These are phyloP conservation scores for Pinus taeda DNA, from an alignment of 75 land plant genomes.

Conservation along the genomic window DNA sequence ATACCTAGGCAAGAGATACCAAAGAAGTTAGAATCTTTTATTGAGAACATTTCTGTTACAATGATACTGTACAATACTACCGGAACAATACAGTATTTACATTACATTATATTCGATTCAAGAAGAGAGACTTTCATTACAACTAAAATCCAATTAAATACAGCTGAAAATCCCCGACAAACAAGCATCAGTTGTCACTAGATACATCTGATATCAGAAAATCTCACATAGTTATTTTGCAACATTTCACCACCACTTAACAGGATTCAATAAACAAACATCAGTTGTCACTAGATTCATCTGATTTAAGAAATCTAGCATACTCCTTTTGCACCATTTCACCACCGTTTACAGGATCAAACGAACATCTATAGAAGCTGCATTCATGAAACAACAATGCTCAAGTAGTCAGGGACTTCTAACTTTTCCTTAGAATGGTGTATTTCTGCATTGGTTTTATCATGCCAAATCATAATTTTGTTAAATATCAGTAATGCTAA, in stretches of 20 bases:
- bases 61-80: too few relatives aligned
- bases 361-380: conserved; percentile 81
- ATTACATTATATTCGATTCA: too few relatives aligned
- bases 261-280: background rate
- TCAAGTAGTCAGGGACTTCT: background rate
- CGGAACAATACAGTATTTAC: too few relatives aligned
- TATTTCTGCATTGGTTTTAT: background rate
- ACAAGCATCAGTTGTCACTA: background rate
- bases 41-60: too few relatives aligned
- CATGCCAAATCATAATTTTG: background rate
- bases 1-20: too few relatives aligned
- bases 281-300: background rate
- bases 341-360: conserved; percentile 72
- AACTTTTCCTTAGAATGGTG: background rate
- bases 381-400: background rate
- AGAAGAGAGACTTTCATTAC: too few relatives aligned
- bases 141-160: too few relatives aligned
- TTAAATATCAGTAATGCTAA: background rate
- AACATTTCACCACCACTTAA: too few relatives aligned
- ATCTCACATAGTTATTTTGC: conserved; percentile 12
- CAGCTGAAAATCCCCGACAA: too few relatives aligned
- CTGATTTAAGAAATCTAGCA: conserved; percentile 43
- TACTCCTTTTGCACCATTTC: conserved; percentile 67
- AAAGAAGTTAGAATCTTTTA: too few relatives aligned
- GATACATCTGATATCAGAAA: conserved; percentile 33